Conservation (phyloP, 495 filamentous ascomycete species). For the Podospora comata region DNA sequence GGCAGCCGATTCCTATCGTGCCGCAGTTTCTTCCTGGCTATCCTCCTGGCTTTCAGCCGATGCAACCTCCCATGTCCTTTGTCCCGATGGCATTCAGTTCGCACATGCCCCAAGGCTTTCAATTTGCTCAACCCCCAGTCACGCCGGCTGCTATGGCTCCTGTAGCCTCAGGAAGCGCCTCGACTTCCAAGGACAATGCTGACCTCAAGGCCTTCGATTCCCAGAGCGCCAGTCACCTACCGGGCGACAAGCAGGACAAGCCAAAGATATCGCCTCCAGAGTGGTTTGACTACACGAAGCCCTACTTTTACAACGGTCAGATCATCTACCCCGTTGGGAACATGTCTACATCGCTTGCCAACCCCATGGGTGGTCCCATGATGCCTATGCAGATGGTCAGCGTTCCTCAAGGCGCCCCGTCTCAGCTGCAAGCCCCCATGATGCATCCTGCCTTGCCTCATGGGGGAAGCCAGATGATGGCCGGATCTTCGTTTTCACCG, state of each 20-base stretch:
- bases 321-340: slow-evolving; percentile 43
- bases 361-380: slow-evolving; percentile 17
- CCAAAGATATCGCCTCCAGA: slow-evolving; percentile 45
- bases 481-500: slow-evolving; percentile 16
- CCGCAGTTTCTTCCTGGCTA: slow-evolving; percentile 29
- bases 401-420: slow-evolving; percentile 21
- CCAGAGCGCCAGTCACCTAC: slow-evolving; percentile 29
- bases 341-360: background rate
- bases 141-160: slow-evolving; percentile 13
- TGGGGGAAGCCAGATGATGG: slow-evolving; percentile 16
- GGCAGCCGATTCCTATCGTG: slow-evolving; percentile 23
- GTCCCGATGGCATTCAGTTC: slow-evolving; percentile 34
- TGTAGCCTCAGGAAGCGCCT: slow-evolving; percentile 5
- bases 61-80: slow-evolving; percentile 29
- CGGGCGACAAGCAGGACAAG: slow-evolving; percentile 35
- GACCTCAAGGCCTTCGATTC: slow-evolving; percentile 25
- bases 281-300: slow-evolving; percentile 44
- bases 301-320: slow-evolving; percentile 49
- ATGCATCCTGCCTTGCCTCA: slow-evolving; percentile 9
- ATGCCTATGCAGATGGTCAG: slow-evolving; percentile 28
- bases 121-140: slow-evolving; percentile 19
- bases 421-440: slow-evolving; percentile 18
- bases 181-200: slow-evolving; percentile 27
- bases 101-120: slow-evolving; percentile 25
- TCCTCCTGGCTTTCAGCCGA: slow-evolving; percentile 29